These are phyloP conservation scores for Echinosophora koreensis DNA, from an alignment of 306 rosid genomes.

Conservation along the genomic window DNA sequence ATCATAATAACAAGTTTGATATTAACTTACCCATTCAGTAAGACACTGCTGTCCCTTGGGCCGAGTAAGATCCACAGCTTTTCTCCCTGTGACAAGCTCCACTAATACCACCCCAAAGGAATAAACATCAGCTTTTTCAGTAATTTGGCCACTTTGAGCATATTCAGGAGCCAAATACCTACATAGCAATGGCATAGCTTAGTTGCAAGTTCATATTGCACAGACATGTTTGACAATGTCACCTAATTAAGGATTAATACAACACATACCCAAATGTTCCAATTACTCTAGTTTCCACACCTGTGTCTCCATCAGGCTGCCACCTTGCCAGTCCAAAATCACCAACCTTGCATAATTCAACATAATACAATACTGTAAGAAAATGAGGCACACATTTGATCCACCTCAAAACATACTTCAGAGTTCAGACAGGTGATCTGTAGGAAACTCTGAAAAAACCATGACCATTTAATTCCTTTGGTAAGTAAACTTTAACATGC, in stretches of 20 bases:
- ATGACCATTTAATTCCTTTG: too few species aligned
- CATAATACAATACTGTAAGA: constrained; percentile 26
- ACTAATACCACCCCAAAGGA: constrained; percentile 96
- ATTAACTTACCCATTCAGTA: constrained; percentile 84
- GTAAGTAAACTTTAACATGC: constrained; percentile 1
- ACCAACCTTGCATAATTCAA: constrained; percentile 75
- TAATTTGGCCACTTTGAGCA: constrained; percentile 98
- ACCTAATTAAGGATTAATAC: constrained; percentile 7
- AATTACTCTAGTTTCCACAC: constrained; percentile 96
- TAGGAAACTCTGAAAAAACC: constrained; percentile 31
- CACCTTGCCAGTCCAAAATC: constrained; percentile 99
- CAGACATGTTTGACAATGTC: constrained; percentile 4
- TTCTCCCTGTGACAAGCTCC: constrained; percentile 93
- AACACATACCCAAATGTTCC: constrained; percentile 93
- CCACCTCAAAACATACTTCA: constrained; percentile 32
- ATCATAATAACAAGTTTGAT: constrained; percentile 18
- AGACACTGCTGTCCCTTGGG: constrained; percentile 99
- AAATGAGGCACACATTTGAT: constrained; percentile 39
- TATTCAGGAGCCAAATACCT: constrained; percentile 99
- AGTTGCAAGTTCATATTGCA: constrained; percentile 36
- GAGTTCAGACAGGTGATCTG: neutral
- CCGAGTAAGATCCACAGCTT: constrained; percentile 93
- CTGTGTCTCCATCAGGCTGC: constrained; percentile 98
- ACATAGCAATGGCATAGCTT: constrained; percentile 33
- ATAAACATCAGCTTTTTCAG: constrained; percentile 97